Base-by-base conservation (phyloP, 2,329 filamentous ascomycete genomes). In the Akanthomyces lecanii region DNA sequence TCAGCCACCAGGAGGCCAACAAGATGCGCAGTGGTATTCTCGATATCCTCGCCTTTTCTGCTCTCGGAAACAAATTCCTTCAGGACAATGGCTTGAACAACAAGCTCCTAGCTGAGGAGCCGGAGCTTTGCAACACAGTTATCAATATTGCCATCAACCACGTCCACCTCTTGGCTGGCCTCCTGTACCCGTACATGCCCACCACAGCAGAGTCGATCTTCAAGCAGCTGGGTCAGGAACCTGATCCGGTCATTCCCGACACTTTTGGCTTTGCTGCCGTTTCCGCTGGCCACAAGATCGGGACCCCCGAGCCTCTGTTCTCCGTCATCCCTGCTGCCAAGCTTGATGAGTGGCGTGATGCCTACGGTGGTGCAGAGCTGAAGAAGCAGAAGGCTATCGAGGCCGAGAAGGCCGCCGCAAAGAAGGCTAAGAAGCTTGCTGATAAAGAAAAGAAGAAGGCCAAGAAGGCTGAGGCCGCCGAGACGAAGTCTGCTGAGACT, bases 111-210 rank as follows among this genome's bases (percentile, higher is more conserved):
- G 76, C 78, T 3, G 82, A 84, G 40, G 75, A 85, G 67, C 83
- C 83, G 0, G 81, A 80, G 56, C 81, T 82, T 42, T 84, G 82
- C 64, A 77, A 78, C 42, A 79, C 81, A 7, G 82, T 86, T n/a
- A 82, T 96, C 61, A 89, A 91, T 62, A 80, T 92, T n/a, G 91
- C 89, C 1, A 81, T 96, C 65, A 96, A 96, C 77, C 85, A 93
- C 67, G 87, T 94, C 61, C 87, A 94, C 71, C 86, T 97, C 38
- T 82, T 96, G 54, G 90, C 92, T 25, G 88, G 86, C 61, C 78
- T 97, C 50, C 84, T 93, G 63, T 85, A 87, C 59, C 93, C 93
- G 0, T 97, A 94, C 77, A 91, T 97, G 82, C 92, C 92, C 47
- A 83, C 83, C n/a, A 93, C 89, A 10, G 82, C 89, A 4, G 82